Conservation (phyloP, 1,284 basidiomycete genomes). For the Mycosarcoma mackinlayi region DNA sequence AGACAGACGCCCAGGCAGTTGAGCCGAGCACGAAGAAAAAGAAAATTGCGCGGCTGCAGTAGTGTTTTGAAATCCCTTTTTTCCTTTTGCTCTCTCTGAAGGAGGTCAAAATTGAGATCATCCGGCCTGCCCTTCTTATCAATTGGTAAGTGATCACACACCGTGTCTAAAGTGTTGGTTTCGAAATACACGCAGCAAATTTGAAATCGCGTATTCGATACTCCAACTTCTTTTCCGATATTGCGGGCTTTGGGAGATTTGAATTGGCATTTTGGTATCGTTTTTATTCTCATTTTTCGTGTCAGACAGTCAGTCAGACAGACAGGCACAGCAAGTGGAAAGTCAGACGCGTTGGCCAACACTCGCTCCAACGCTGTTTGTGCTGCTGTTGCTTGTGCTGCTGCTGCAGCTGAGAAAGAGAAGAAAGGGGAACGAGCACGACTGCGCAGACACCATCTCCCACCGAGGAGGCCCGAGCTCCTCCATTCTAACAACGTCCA, state of each 20-base stretch:
- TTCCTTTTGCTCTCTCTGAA: neutral
- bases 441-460: neutral
- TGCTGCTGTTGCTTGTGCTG: too few species aligned
- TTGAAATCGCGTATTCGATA: too few species aligned
- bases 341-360: conserved; percentile 3
- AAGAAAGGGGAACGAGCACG: neutral
- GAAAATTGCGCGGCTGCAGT: neutral
- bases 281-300: neutral
- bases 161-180: neutral
- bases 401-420: neutral
- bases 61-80: neutral
- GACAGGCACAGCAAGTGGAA: too few species aligned
- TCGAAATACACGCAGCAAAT: neutral
- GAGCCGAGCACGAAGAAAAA: conserved; percentile 10
- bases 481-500: too few species aligned
- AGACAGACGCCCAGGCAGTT: conserved; percentile 9
- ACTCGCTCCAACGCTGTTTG: too few species aligned
- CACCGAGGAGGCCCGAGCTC: conserved; percentile 12
- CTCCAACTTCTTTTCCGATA: neutral
- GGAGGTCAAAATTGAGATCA: neutral
- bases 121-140: neutral
- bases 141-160: conserved; percentile 9
- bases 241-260: conserved; percentile 7
- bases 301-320: neutral
- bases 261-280: too few species aligned